Evolutionary conservation across 108 stramenopile genomes (phyloP).

Genomic region (Poteriospumella lacustris): DNA sequence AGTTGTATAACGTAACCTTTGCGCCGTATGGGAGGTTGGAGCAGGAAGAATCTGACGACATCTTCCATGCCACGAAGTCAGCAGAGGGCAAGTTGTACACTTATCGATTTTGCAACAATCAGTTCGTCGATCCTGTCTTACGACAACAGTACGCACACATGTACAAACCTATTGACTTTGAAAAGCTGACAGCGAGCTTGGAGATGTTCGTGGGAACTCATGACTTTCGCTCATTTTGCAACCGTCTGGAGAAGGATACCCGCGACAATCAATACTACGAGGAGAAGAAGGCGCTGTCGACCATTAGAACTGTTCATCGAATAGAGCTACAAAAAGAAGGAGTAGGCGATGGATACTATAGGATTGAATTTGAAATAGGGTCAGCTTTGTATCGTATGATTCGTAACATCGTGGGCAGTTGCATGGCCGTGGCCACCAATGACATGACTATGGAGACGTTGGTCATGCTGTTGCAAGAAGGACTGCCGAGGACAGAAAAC

Average conservation of each 20-base stretch:
- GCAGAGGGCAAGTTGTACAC: constrained; percentile 39
- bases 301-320: too few relatives aligned
- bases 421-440: too few relatives aligned
- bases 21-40: background rate
- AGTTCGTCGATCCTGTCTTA: constrained; percentile 30
- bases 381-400: too few relatives aligned
- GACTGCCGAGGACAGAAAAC: too few relatives aligned
- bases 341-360: too few relatives aligned
- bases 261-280: background rate
- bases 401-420: too few relatives aligned
- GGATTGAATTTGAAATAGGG: too few relatives aligned
- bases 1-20: background rate
- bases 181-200: constrained; percentile 2
- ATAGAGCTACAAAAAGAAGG: too few relatives aligned
- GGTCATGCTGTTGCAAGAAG: too few relatives aligned
- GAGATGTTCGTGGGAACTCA: constrained; percentile 37
- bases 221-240: constrained; percentile 48
- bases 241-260: constrained; percentile 23
- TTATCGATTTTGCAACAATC: constrained; percentile 40
- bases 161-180: constrained; percentile 24
- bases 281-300: too few relatives aligned
- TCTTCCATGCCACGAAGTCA: constrained; percentile 40
- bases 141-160: constrained; percentile 34
- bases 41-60: background rate
- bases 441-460: too few relatives aligned